Base-by-base conservation (phyloP, 352 stramenopile genomes). In the Pythium aphanidermatum region DNA sequence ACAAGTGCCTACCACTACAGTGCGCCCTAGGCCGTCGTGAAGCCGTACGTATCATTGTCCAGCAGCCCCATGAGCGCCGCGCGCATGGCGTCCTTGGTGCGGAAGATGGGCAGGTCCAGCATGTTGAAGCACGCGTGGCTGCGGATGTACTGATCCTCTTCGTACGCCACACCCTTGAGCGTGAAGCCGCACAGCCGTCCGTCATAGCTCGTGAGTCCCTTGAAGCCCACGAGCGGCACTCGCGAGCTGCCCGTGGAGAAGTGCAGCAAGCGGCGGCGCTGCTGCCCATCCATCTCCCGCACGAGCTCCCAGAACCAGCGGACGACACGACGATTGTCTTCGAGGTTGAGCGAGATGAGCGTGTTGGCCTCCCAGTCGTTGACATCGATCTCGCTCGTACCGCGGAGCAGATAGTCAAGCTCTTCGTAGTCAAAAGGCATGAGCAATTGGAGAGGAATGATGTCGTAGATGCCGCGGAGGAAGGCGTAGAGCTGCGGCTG, bases 401-500 rank as follows among this genome's bases (percentile, higher is more conserved):
- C 90, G 51, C 86, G 96, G 58, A 97, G 76, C 9, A 97, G 50
- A 24, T 96, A 60, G 56, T 97, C 90, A 2, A 97, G 58, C 63
- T 97, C 87, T 60, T 96, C 83, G 49, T 84, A 93, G 55, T 96
- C 84, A 65, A 97, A 97, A 6, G 96, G 64, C 17, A 79, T 80
- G 16, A 97, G 58, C 4, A 96, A 58, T n/a, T 86, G 64, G 37
- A 90, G 78, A 1, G 90, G 88, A 36, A 97, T 75, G 9, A 97
- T 74, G 38, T 96, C 83, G 60, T 95, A 96, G 56, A 98, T 95
- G 25, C 92, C 91, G 27, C 71, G 74, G 8, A 96, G 41, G 39
- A 97, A 76, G n/a, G 68, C 46, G 27, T 45, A 35, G 4, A 91
- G 54, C 58, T 91, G 78, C 10, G 45, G 27, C 44, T 87, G 77